phyloP scores from a whole-genome alignment of 2,329 filamentous ascomycete species.

The Sphaerulina populicola region DNA sequence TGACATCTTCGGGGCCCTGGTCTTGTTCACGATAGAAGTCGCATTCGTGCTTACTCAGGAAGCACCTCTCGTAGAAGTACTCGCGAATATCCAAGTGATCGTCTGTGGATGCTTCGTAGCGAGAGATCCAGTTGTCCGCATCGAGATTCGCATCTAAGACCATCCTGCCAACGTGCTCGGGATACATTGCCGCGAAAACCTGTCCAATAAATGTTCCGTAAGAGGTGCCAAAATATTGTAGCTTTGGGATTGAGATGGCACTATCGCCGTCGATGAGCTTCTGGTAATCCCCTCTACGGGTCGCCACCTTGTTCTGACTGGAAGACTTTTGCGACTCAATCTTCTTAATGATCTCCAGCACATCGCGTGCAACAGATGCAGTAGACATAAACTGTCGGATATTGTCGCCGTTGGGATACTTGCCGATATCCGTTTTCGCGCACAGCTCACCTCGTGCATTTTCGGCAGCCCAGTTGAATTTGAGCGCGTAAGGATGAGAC shows the following conservation, averaged over 20 bases:
- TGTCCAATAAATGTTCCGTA: slow-evolving; percentile 13
- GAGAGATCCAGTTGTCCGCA: slow-evolving; percentile 27
- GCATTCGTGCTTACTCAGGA: slow-evolving; percentile 5
- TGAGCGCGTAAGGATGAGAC: slow-evolving; percentile 18
- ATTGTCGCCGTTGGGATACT: slow-evolving; percentile 22
- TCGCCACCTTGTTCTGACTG: not conserved
- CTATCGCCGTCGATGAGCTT: not conserved
- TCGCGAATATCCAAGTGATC: slow-evolving; percentile 11
- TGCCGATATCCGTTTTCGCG: slow-evolving; percentile 28
- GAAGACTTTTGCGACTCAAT: slow-evolving; percentile 7
- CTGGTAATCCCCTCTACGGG: not conserved
- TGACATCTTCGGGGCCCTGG: slow-evolving; percentile 12
- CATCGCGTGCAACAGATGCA: slow-evolving; percentile 10
- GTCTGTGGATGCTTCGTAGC: slow-evolving; percentile 18
- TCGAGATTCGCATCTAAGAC: slow-evolving; percentile 26
- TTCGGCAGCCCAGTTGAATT: slow-evolving; percentile 32
- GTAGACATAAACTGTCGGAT: slow-evolving; percentile 32
- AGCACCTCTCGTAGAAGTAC: slow-evolving; percentile 14
- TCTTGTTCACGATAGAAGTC: slow-evolving; percentile 16
- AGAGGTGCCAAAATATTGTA: slow-evolving; percentile 31
- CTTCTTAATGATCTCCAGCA: slow-evolving; percentile 12
- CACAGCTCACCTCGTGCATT: slow-evolving; percentile 31
- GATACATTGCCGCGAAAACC: slow-evolving; percentile 10
- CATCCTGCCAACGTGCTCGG: slow-evolving; percentile 11
- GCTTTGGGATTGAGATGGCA: slow-evolving; percentile 1